These are phyloP conservation scores for Alternaria triticina DNA, from an alignment of 2,329 filamentous ascomycete species.

Conservation along the genomic window DNA sequence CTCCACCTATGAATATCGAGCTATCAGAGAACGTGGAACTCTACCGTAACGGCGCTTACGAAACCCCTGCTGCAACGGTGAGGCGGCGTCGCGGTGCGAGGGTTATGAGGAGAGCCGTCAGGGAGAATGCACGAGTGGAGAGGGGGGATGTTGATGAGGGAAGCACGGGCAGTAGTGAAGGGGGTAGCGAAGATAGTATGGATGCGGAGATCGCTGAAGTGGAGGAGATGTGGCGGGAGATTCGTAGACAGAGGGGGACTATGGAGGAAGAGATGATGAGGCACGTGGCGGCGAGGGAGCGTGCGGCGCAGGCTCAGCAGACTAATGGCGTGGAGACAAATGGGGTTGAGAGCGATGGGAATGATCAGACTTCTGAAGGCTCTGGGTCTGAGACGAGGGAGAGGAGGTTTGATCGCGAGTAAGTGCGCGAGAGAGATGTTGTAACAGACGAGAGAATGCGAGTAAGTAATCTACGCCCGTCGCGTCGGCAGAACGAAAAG, in stretches of 20 bases:
- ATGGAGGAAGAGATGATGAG: not conserved
- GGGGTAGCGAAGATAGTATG: not conserved
- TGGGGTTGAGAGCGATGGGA: not conserved
- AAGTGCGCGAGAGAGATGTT: too few relatives aligned
- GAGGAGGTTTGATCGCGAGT: not conserved
- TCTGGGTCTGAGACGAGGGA: not conserved
- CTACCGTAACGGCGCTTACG: not conserved
- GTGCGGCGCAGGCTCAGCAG: not conserved
- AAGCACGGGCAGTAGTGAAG: not conserved
- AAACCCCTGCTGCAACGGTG: not conserved
- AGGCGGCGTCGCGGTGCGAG: not conserved
- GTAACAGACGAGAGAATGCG: too few relatives aligned
- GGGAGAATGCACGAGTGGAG: not conserved
- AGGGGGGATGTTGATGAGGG: not conserved
- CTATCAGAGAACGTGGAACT: not conserved
- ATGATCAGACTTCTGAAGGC: not conserved
- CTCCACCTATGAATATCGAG: not conserved
- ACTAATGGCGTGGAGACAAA: not conserved
- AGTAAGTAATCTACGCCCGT: too few relatives aligned
- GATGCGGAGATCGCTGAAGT: not conserved
- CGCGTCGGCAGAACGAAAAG: too few relatives aligned
- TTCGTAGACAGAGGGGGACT: not conserved
- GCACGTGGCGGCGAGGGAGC: not conserved
- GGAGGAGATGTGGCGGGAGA: not conserved
- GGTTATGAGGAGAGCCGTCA: not conserved